These are phyloP conservation scores for Anisogramma anomala DNA, from an alignment of 2,329 filamentous ascomycete species.

Conservation along the genomic window DNA sequence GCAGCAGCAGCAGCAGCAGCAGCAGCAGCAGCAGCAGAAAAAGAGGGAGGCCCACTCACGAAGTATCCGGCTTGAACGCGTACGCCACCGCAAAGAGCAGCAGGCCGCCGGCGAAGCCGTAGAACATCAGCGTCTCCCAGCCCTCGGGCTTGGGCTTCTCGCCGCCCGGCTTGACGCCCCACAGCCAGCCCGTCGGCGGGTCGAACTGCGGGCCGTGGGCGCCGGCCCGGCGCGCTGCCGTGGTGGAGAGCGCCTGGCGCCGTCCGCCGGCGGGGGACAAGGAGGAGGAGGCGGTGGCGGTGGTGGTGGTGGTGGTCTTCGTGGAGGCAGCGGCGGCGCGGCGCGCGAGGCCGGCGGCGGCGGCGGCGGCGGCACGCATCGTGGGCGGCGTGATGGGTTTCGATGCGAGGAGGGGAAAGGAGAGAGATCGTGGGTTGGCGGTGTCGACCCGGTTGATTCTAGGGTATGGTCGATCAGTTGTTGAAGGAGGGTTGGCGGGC, in stretches of 20 bases:
- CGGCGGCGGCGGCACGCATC: slow-evolving; percentile 9
- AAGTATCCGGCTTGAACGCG: slow-evolving; percentile 96
- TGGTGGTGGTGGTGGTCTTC: too few relatives aligned
- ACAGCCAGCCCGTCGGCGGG: slow-evolving; percentile 82
- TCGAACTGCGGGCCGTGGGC: slow-evolving; percentile 70
- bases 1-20: too few relatives aligned
- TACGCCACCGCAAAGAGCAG: slow-evolving; percentile 66
- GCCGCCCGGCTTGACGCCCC: slow-evolving; percentile 83
- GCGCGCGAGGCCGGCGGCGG: slow-evolving; percentile 6
- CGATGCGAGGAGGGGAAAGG: background rate
- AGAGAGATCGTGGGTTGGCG: too few relatives aligned
- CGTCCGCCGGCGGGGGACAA: too few relatives aligned
- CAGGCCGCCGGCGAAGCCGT: slow-evolving; percentile 73
- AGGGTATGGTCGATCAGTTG: background rate
- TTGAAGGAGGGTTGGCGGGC: too few relatives aligned
- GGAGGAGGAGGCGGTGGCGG: too few relatives aligned
- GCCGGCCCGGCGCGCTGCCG: slow-evolving; percentile 26
- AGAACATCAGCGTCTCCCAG: slow-evolving; percentile 81
- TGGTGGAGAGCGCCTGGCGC: slow-evolving; percentile 16
- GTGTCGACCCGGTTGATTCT: too few relatives aligned
- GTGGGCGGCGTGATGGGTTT: background rate
- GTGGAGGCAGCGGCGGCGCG: too few relatives aligned
- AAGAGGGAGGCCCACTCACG: slow-evolving; percentile 51
- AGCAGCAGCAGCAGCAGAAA: too few relatives aligned
- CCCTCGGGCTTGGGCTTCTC: slow-evolving; percentile 95